Evolutionary conservation across 1,139 yeast genomes (phyloP).

Genomic region (Cylindricascospora bacillispora): DNA sequence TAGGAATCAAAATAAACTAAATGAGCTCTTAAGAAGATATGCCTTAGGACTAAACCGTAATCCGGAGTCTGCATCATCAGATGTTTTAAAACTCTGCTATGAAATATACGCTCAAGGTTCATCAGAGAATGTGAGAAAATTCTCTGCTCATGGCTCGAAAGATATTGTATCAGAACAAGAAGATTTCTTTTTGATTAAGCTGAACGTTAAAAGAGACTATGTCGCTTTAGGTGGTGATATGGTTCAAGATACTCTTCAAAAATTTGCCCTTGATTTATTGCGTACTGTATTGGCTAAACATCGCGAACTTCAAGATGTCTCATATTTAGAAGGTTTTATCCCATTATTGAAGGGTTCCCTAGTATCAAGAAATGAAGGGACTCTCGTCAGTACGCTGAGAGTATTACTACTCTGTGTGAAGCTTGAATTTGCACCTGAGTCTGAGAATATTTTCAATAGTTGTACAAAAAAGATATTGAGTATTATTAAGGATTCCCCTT

Average conservation of each 20-base stretch:
- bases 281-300: constrained; percentile 60
- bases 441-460: constrained; percentile 39
- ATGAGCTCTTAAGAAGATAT: constrained; percentile 64
- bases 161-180: constrained; percentile 27
- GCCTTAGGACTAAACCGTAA: constrained; percentile 70
- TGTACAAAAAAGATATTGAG: constrained; percentile 54
- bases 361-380: constrained; percentile 58
- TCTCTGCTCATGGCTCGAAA: constrained; percentile 10
- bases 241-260: constrained; percentile 49
- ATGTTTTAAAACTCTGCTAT: constrained; percentile 58
- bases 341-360: constrained; percentile 57
- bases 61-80: constrained; percentile 39
- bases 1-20: constrained; percentile 62
- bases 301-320: constrained; percentile 41
- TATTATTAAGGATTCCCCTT: constrained; percentile 62
- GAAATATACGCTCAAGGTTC: constrained; percentile 54
- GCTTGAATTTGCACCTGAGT: constrained; percentile 48
- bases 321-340: constrained; percentile 58
- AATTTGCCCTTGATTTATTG: constrained; percentile 67
- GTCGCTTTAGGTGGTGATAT: constrained; percentile 40
- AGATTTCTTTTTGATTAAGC: constrained; percentile 57
- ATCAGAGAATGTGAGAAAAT: constrained; percentile 15
- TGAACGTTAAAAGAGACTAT: constrained; percentile 45
- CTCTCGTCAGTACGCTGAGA: constrained; percentile 54
- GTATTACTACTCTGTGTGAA: constrained; percentile 49